Evolutionary conservation across 306 rosid species (phyloP).

Genomic region (Trichosanthes truncata): DNA sequence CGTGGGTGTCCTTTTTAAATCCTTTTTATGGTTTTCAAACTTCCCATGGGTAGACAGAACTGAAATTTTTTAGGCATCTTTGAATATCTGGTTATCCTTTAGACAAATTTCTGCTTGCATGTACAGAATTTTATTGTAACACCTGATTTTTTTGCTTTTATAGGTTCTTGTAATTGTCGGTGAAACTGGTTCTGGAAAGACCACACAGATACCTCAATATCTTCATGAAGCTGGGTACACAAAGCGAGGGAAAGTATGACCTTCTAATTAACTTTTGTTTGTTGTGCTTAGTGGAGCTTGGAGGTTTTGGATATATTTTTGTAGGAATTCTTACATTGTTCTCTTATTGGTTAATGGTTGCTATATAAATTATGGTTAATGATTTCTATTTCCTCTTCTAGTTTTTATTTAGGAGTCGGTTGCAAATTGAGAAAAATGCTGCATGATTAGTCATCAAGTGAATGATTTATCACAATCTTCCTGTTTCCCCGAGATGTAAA

Average conservation of each 20-base stretch:
- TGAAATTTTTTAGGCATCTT: not conserved
- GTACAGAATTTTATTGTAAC: not conserved
- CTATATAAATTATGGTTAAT: not conserved
- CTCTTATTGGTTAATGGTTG: not conserved
- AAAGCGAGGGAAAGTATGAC: constrained; percentile 67
- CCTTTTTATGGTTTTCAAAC: no score
- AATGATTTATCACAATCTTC: not conserved
- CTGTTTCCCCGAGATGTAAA: not conserved
- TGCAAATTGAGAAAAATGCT: not conserved
- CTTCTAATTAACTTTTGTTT: not conserved
- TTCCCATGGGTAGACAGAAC: no score
- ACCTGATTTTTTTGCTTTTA: not conserved
- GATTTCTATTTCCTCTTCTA: not conserved
- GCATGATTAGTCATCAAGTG: not conserved
- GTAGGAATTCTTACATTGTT: not conserved
- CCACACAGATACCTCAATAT: constrained; percentile 95
- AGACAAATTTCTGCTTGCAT: not conserved
- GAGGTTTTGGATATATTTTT: not conserved
- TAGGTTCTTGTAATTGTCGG: constrained; percentile 96
- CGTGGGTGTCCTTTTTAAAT: not conserved
- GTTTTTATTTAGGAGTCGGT: not conserved
- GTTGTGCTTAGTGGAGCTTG: not conserved
- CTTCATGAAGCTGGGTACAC: constrained; percentile 97
- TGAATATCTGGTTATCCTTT: not conserved
- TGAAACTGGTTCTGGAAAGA: constrained; percentile 98